These are phyloP conservation scores for Anisodus tanguticus DNA, from an alignment of 257 asterid species.

Conservation along the genomic window DNA sequence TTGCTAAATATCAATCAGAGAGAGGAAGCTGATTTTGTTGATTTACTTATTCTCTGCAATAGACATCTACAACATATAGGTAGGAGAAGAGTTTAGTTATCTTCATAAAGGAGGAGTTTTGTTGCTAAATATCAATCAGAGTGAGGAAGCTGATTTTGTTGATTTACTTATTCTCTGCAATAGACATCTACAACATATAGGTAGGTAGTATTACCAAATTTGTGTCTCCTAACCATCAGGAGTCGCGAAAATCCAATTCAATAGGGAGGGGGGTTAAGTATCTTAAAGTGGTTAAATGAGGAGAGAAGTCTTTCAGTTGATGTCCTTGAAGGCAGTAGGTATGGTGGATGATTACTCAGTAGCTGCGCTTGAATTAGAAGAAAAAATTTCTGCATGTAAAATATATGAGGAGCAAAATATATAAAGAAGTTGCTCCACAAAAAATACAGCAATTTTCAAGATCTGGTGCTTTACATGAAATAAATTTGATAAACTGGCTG, in stretches of 20 bases:
- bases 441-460: not conserved
- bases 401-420: not conserved
- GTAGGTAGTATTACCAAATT: not conserved
- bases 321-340: not conserved
- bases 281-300: conserved; percentile 4
- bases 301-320: not conserved
- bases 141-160: not conserved
- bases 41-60: not conserved
- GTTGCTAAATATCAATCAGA: not conserved
- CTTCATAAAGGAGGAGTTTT: not conserved
- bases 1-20: not conserved
- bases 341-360: not conserved
- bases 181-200: not conserved
- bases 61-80: not conserved
- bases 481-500: not conserved
- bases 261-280: not conserved
- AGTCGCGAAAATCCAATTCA: not conserved
- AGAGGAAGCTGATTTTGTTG: not conserved
- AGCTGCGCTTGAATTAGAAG: conserved; percentile 17
- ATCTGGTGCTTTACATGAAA: not conserved
- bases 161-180: not conserved
- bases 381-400: not conserved
- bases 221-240: not conserved
- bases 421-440: not conserved
- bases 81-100: not conserved